Evolutionary conservation across 176 grass and related monocot species (phyloP), one percentile per base, ranked within the genome.

Genomic region (Lolium perenne): DNA sequence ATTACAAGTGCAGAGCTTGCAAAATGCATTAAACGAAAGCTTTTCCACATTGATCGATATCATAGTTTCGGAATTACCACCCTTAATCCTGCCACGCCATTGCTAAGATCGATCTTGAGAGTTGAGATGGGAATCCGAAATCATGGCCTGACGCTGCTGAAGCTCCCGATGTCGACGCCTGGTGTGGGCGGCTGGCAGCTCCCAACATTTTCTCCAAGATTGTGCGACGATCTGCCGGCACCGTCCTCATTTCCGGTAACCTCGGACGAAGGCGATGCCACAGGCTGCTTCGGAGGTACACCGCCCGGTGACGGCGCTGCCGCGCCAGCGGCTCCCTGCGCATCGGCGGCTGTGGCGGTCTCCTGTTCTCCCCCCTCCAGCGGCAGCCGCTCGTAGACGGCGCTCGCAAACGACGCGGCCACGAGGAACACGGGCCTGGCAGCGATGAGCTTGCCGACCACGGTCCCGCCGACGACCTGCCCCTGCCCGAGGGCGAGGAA

Each of bases 361-460:
- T 82, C 85, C 47, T 91, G 93, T 55, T 89, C 97, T 22, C 68
- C 91, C 1, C 70, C 60, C 22, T 94, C 89, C 56, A 96, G 75
- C 25, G 94, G 97, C 65, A 99, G 84, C 8, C 94, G 90, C 88
- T 99, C 97, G 75, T 96, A 99, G 71, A 94, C 83, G 41, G 97
- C 94, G 78, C 91, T 99, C 13, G 92, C 84, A 15, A 99, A 99
- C 3, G 94, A 99, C 0, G 97, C 92, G 10, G 92, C 94, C 92
- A 99, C 88, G 84, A 99, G 86, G 45, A 96, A 63, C 8, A 99
- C 94, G 0, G 97, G 90, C 55, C 87, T 89, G 2, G 92, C 90
- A 15, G 97, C 92, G 82, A 99, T 57, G 13, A 99, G 92, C 53
- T 79, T 87, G 48, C 94, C 94, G 2, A 93, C 94, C 14, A 99